phyloP scores from a whole-genome alignment of 192 early-diverging fungal genomes.

The Mortierella antarctica region DNA sequence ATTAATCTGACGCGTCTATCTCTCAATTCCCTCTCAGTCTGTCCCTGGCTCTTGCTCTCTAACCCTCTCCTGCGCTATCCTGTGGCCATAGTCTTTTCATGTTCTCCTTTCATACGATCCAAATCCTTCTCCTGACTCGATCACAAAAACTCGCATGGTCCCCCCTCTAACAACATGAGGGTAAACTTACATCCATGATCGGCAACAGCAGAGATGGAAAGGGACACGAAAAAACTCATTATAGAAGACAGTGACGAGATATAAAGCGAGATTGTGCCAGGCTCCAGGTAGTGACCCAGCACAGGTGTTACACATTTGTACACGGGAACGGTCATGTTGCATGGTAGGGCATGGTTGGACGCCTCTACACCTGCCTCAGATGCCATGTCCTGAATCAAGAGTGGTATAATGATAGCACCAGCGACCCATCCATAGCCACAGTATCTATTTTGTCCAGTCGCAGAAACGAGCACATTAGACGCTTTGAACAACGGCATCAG shows the following conservation, averaged over 20 bases:
- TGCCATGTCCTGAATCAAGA: conserved; percentile 38
- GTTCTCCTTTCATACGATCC: neutral
- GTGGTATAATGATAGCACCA: neutral
- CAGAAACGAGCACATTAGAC: neutral
- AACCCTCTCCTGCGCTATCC: neutral
- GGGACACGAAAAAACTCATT: conserved; percentile 49
- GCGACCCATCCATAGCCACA: conserved; percentile 36
- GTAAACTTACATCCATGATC: conserved; percentile 49
- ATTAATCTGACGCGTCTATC: no score
- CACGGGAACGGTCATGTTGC: conserved; percentile 16
- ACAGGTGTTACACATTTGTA: conserved; percentile 31
- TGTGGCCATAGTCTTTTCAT: neutral
- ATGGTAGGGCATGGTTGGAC: conserved; percentile 16
- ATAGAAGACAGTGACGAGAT: conserved; percentile 47
- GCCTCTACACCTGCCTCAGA: conserved; percentile 23
- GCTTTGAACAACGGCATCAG: neutral
- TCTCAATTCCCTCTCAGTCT: neutral
- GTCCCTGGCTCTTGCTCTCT: neutral
- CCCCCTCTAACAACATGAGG: neutral
- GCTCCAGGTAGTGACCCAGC: conserved; percentile 23
- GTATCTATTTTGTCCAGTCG: conserved; percentile 3
- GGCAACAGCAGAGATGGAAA: conserved; percentile 52
- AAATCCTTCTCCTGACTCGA: neutral
- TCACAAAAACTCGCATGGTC: neutral
- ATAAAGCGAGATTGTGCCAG: conserved; percentile 43